These are phyloP conservation scores for barrel medic (Medicago truncatula) DNA, from an alignment of 306 rosid genomes.

Conservation along the genomic window DNA sequence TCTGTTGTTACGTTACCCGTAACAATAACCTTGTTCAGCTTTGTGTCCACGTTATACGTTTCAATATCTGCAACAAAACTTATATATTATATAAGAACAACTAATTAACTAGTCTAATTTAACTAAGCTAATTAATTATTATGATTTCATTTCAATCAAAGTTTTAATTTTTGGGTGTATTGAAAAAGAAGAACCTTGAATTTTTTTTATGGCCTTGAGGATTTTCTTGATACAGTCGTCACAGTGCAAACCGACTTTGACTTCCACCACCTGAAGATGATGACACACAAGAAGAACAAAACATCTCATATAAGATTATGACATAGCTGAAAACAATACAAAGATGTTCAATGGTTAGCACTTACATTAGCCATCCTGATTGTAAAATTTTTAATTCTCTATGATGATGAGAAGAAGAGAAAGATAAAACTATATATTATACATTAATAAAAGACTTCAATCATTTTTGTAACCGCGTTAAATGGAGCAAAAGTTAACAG, in stretches of 20 bases:
- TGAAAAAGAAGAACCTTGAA: conserved; percentile 57
- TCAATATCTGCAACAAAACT: conserved; percentile 66
- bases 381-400: neutral
- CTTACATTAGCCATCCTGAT: conserved; percentile 65
- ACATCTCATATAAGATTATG: neutral
- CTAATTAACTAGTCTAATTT: no score
- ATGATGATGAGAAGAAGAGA: neutral
- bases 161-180: neutral
- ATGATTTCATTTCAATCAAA: neutral
- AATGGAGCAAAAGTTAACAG: conserved; percentile 25
- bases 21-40: conserved; percentile 76
- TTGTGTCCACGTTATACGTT: conserved; percentile 71
- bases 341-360: neutral
- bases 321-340: neutral
- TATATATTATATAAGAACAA: no score
- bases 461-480: conserved; percentile 34
- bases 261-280: conserved; percentile 78
- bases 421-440: neutral
- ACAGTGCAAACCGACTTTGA: conserved; percentile 87
- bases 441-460: neutral
- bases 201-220: conserved; percentile 82
- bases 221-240: conserved; percentile 93
- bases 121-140: no score
- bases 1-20: conserved; percentile 76
- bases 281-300: neutral